Conservation (phyloP, 2,329 filamentous ascomycete genomes). For the Sarocladium strictum region DNA sequence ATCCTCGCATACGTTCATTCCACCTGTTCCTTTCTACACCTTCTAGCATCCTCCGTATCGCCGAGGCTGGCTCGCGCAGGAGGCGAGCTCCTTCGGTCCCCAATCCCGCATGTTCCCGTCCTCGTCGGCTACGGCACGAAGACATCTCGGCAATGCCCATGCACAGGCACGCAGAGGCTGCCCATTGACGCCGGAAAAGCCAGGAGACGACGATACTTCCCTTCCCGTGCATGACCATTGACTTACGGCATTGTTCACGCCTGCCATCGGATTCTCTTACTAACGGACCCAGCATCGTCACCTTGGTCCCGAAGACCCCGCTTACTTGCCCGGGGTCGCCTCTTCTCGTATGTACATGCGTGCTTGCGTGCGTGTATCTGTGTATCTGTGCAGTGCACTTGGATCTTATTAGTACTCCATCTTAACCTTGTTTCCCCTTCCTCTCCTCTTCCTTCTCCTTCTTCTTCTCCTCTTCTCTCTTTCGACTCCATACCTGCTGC, state of each 20-base stretch:
- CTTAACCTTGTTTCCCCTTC: slow-evolving; percentile 2
- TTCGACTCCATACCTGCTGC: not conserved
- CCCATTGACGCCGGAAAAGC: slow-evolving; percentile 5
- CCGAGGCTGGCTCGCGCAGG: no score
- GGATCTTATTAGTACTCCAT: not conserved
- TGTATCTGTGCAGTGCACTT: no score
- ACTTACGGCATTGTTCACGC: slow-evolving; percentile 7
- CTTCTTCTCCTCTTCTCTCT: not conserved
- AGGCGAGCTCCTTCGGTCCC: slow-evolving; percentile 5
- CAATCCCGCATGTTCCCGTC: slow-evolving; percentile 12
- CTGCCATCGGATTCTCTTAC: not conserved
- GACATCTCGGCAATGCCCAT: slow-evolving; percentile 11
- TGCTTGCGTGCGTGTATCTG: not conserved
- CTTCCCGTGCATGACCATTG: not conserved
- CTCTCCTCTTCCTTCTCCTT: not conserved
- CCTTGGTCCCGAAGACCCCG: not conserved
- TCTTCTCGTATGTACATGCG: not conserved
- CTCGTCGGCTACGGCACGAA: slow-evolving; percentile 9
- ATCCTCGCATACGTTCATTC: no score
- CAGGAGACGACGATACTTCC: not conserved
- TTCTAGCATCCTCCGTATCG: no score
- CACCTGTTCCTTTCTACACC: no score
- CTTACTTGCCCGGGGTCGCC: not conserved
- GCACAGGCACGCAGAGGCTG: no score
- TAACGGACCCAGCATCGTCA: slow-evolving; percentile 1